Evolutionary conservation across 2,329 filamentous ascomycete species (phyloP).

Genomic region (Cyanodermella asteris): DNA sequence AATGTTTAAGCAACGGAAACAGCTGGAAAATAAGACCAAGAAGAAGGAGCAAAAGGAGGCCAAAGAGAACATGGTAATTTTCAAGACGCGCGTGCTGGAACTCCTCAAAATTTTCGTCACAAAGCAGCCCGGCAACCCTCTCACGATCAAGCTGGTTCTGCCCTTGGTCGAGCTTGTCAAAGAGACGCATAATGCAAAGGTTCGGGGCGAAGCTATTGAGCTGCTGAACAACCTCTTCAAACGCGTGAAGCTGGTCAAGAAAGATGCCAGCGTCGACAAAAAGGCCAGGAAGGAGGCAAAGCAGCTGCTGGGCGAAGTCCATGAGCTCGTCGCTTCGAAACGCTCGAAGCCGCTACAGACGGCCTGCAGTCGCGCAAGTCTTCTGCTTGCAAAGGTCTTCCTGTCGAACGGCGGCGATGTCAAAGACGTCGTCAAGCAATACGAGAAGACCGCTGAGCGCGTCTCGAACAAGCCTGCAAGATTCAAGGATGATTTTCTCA

Average conservation of each 20-base stretch:
- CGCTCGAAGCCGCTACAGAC: conserved; percentile 47
- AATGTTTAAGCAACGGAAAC: conserved; percentile 60
- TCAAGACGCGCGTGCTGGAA: conserved; percentile 86
- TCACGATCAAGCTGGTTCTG: conserved; percentile 48
- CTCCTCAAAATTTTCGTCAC: conserved; percentile 69
- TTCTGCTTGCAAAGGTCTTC: conserved; percentile 21
- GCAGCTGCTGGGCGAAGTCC: conserved; percentile 42
- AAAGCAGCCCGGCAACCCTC: conserved; percentile 45
- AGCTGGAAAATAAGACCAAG: conserved; percentile 41
- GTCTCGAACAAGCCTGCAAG: too few relatives aligned
- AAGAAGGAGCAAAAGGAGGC: conserved; percentile 76
- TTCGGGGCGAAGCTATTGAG: conserved; percentile 50
- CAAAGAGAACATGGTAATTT: conserved; percentile 72
- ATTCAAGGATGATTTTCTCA: too few relatives aligned
- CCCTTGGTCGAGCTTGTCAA: conserved; percentile 59
- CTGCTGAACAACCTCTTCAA: conserved; percentile 47
- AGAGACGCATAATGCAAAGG: conserved; percentile 52
- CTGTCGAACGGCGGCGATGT: conserved; percentile 26
- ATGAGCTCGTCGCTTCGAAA: conserved; percentile 35
- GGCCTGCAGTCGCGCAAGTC: conserved; percentile 42
- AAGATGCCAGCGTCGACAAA: too few relatives aligned
- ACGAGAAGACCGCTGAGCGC: too few relatives aligned
- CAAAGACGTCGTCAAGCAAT: too few relatives aligned
- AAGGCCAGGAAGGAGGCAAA: conserved; percentile 19
- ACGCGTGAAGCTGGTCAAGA: conserved; percentile 21